Base-by-base conservation (phyloP, 495 filamentous ascomycete species). In the Peziza echinospora region DNA sequence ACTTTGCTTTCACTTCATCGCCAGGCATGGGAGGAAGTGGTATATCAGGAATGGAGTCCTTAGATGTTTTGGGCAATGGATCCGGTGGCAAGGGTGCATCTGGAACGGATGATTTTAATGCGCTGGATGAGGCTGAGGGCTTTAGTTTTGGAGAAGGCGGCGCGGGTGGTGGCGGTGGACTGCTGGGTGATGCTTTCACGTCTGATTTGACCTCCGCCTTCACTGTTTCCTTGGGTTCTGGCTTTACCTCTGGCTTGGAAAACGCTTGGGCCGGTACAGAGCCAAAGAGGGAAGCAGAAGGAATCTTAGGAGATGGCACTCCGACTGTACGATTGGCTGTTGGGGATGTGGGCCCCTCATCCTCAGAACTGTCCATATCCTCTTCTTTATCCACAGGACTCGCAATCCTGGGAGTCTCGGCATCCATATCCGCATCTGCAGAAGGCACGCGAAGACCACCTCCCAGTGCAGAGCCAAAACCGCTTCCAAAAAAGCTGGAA, bases 351-450 rank as follows among this genome's bases (percentile, higher is more conserved):
- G 52, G 50, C 47, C 63, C 55, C 10, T 59, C 58, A 48, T 60
- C 53, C 25, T 55, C 22, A 11, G 30, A 13, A 50, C 45, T 60
- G 26, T 55, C 51, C 25, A 51, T 50, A 24, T 52, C 52, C 41
- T 65, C 63, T 13, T 60, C 52, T 19, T 48, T 54, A 19, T 63
- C 60, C 30, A 37, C 41, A 5, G 41, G 41, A 11, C n/a, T 43
- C 11, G 41, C n/a, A 43, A 23, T 21, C 21, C n/a, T 23, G 11
- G 41, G 21, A 6, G 60, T 60, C 21, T 66, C 52, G 47, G 59
- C 60, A 43, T 68, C 71, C 71, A 78, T 78, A 41, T 73, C 70
- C 22, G 71, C 64, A 41, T 82, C 78, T 53, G 73, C 71, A 8
- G 67, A 65, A 66, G 65, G 34, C 71, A 57, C 11, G 63, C 61